These are phyloP conservation scores for Tilletia setariae DNA, from an alignment of 1,284 basidiomycete species.

Conservation along the genomic window DNA sequence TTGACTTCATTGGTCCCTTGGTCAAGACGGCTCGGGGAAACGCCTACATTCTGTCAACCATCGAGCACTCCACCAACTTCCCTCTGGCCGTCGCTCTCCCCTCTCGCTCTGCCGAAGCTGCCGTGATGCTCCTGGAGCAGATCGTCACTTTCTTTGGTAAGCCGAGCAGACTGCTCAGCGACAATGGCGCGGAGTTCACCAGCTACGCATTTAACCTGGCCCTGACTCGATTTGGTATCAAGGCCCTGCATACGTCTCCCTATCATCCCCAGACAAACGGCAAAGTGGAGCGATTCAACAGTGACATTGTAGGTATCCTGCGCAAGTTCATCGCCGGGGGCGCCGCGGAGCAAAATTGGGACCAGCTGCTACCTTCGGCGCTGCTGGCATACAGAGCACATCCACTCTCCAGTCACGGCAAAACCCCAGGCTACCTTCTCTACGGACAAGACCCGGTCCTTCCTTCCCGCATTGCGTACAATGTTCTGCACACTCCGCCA, in stretches of 20 bases:
- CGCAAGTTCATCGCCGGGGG: background rate
- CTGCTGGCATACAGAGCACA: background rate
- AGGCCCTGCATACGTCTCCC: background rate
- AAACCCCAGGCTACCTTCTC: background rate
- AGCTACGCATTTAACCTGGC: background rate
- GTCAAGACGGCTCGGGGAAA: background rate
- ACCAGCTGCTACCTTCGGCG: background rate
- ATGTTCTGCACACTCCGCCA: background rate
- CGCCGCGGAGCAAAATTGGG: background rate
- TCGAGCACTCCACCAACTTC: background rate
- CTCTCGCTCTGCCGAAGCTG: background rate
- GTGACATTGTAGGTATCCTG: background rate
- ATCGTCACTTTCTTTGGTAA: background rate
- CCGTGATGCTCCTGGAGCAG: background rate
- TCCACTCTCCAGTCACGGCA: background rate
- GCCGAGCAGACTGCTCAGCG: background rate
- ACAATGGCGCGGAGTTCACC: constrained; percentile 2
- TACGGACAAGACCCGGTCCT: background rate
- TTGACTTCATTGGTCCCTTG: background rate
- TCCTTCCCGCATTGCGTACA: background rate
- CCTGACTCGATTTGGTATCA: background rate
- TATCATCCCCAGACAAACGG: constrained; percentile 9
- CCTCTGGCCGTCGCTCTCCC: background rate
- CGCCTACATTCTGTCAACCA: background rate
- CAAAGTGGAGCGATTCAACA: background rate